Evolutionary conservation across 2,329 filamentous ascomycete genomes (phyloP), one percentile per base, ranked within the genome.

Genomic region (Aspergillus jensenii): DNA sequence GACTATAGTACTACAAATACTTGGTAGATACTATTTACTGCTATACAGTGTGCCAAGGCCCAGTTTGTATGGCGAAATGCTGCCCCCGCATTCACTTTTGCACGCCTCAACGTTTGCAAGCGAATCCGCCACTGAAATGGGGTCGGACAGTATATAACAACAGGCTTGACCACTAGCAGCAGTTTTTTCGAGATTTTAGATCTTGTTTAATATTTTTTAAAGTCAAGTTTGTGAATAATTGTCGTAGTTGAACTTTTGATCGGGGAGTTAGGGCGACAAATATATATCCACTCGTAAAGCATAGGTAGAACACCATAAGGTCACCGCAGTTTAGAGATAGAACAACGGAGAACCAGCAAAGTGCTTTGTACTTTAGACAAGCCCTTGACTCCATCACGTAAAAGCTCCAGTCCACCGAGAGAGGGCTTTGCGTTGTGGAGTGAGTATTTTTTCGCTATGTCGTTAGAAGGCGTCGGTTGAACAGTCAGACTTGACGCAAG

Each of bases 1-100:
- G 1, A 11, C 9, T 11, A 11, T 4, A 37, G 14, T 4, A 1
- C 12, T n/a, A 7, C 15, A n/a, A n/a, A 37, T 37, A 3, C 12
- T n/a, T n/a, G 14, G 3, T n/a, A 37, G 4, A 6, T n/a, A 37
- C 6, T n/a, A 15, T 37, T 11, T 35, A 27, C 14, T 19, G 25
- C 15, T 35, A 25, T 33, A 21, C 6, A 7, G 7, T 15, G 44
- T 35, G 41, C 21, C 50, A 12, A 19, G 58, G 63, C 61, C 59
- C 62, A 65, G 60, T 65, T 62, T 64, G 60, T 64, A 65, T 66
- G 62, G 56, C 51, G 21, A 54, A 48, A 47, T 2, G n/a, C 8
- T 51, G 15, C 59, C 64, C 60, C 60, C 53, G 40, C 51, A 64
- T 58, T 41, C 12, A 59, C 52, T 57, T 61, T 60, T 44, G 55